Percentiles rank a stretch among this genome's conserved stretches.
Conservation (phyloP, 495 filamentous ascomycete species). For the Trichoderma erinaceum region DNA sequence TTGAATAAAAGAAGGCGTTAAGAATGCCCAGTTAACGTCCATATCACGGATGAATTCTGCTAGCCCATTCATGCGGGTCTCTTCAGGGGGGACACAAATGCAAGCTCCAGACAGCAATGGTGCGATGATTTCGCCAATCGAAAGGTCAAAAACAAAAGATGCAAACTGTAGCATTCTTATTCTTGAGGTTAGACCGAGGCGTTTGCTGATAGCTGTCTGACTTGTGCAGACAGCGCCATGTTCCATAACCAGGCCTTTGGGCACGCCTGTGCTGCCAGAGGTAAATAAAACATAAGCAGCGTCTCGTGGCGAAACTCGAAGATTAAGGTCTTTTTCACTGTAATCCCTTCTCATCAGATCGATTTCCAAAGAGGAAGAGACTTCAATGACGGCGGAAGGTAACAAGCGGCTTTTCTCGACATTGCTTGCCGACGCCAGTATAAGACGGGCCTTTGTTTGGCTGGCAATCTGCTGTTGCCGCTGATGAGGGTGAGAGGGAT, state of each 20-base stretch:
- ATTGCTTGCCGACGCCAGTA: not conserved
- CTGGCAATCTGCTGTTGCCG: constrained; percentile 30
- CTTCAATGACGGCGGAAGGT: not conserved
- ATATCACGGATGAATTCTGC: constrained; percentile 9
- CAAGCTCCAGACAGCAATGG: constrained; percentile 43
- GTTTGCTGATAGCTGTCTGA: constrained; percentile 25
- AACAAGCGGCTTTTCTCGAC: no score
- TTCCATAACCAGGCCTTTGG: constrained; percentile 40
- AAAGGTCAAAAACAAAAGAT: constrained; percentile 46
- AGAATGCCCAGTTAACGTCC: constrained; percentile 19
- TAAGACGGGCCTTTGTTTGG: not conserved
- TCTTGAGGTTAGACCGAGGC: constrained; percentile 28
- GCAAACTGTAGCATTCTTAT: constrained; percentile 49
- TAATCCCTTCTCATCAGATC: not conserved
- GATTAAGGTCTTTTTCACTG: not conserved
- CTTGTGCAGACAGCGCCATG: constrained; percentile 40
- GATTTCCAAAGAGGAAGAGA: not conserved
- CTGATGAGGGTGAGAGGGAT: constrained; percentile 46
- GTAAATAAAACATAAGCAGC: constrained; percentile 45
- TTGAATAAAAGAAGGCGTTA: no score
- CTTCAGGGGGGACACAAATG: constrained; percentile 42
- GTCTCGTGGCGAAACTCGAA: constrained; percentile 43
- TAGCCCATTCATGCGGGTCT: constrained; percentile 12
- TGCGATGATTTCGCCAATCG: constrained; percentile 40
- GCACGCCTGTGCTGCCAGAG: constrained; percentile 20